A percentile compares a stretch with the other conserved stretches of the same genome.
These are phyloP conservation scores for Hypoxylon rickii DNA, from an alignment of 495 filamentous ascomycete species.

Conservation along the genomic window DNA sequence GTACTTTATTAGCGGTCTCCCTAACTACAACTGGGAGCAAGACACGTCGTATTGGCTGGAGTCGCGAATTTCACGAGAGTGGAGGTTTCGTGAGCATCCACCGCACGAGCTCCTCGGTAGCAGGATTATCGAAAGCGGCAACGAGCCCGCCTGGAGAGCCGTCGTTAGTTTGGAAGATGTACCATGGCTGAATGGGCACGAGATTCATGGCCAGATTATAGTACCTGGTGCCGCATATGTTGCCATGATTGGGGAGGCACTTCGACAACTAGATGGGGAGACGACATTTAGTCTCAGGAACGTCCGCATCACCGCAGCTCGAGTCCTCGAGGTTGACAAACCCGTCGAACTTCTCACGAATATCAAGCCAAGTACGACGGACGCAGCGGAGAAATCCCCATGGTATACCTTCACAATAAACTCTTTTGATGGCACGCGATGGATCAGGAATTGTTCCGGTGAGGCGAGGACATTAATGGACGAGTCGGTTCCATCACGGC, in stretches of 20 bases:
- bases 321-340: conserved; percentile 35
- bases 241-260: conserved; percentile 53
- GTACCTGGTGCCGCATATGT: conserved; percentile 54
- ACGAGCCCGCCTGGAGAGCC: conserved; percentile 58
- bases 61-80: conserved; percentile 45
- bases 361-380: too few species aligned
- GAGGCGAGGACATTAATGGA: conserved; percentile 25
- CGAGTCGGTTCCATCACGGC: too few species aligned
- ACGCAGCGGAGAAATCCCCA: not conserved
- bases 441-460: conserved; percentile 49
- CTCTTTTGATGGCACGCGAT: conserved; percentile 45
- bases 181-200: conserved; percentile 56
- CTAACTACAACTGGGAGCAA: conserved; percentile 56
- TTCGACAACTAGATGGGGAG: not conserved
- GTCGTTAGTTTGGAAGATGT: conserved; percentile 46
- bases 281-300: conserved; percentile 32
- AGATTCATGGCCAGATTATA: conserved; percentile 42
- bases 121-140: conserved; percentile 43
- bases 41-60: conserved; percentile 51
- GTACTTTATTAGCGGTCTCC: conserved; percentile 44
- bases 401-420: conserved; percentile 51
- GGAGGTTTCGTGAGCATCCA: conserved; percentile 46
- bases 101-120: conserved; percentile 56
- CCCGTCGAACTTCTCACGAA: conserved; percentile 40
- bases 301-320: conserved; percentile 36